Evolutionary conservation across 352 stramenopile genomes (phyloP), one percentile per base, ranked within the genome.

Genomic region (Phytopythium vexans): DNA sequence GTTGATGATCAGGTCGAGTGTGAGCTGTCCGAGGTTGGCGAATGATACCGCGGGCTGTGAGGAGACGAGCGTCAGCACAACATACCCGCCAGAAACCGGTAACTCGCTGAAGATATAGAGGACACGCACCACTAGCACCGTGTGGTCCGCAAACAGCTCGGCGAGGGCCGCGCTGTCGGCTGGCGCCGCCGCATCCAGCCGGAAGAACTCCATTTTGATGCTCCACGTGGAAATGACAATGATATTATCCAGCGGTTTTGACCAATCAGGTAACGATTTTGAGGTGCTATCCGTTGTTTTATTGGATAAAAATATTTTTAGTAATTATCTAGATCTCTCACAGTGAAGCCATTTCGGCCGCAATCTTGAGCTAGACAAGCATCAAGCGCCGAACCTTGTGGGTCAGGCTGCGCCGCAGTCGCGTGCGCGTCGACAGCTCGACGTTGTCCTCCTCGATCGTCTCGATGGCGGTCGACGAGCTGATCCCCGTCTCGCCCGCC

Each of bases 21-120:
- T 77, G 54, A 94, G 56, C 60, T 94, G 83, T 16, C 83, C 83
- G 35, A 94, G 52, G 57, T 94, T 94, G n/a, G 78, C 83, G 52
- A 77, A 88, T 6, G 83, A 94, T 41, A 94, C 68, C 12, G 72
- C 74, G 5, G 83, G 83, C 83, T 94, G 53, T 12, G 31, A 36
- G 21, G 49, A 21, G 6, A 39, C n/a, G 10, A 33, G 11, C 10
- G 31, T 41, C 36, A 11, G 16, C 14, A 45, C 38, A 34, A 4
- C 10, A 14, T 3, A 7, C 12, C 44, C 8, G 16, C 41, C 12
- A 45, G 37, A 9, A 0, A 8, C 34, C 14, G 32, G 10, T 11
- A 0, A 48, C 8, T 2, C 14, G n/a, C 48, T 3, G 12, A 4
- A 6, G 2, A 8, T 54, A 49, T 12, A 41, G 1, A n/a, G 14